Conservation (phyloP, 2,329 filamentous ascomycete species). For the Pyrenophora graminea region DNA sequence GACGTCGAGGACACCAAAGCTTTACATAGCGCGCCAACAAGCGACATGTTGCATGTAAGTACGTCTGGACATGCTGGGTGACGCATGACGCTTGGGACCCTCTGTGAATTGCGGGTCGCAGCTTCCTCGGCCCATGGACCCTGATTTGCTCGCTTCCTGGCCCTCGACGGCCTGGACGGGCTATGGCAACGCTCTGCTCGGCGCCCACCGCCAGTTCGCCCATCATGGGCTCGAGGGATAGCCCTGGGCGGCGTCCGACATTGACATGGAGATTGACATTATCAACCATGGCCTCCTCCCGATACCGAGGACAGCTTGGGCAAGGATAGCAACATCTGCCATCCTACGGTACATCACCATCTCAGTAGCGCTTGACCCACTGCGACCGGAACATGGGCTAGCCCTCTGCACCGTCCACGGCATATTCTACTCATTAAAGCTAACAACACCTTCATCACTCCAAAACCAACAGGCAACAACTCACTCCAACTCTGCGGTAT, state of each 20-base stretch:
- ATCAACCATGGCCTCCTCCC: neutral
- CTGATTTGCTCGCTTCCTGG: conserved; percentile 13
- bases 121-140: conserved; percentile 5
- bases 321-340: conserved; percentile 2
- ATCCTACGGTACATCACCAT: neutral
- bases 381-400: no score
- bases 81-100: conserved; percentile 11
- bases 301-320: no score
- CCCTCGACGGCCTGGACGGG: neutral
- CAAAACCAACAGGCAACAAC: no score
- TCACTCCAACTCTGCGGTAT: no score
- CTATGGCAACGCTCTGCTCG: neutral
- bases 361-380: no score
- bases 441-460: no score
- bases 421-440: no score
- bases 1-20: conserved; percentile 3
- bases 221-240: neutral
- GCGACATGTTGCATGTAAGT: conserved; percentile 16
- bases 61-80: conserved; percentile 11
- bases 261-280: neutral
- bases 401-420: no score
- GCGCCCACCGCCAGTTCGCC: conserved; percentile 17
- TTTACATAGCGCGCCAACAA: conserved; percentile 10
- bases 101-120: conserved; percentile 13
- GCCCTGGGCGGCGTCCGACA: neutral